These are phyloP conservation scores for Colletotrichum orchidophilum DNA, from an alignment of 2,329 filamentous ascomycete genomes.

Conservation along the genomic window DNA sequence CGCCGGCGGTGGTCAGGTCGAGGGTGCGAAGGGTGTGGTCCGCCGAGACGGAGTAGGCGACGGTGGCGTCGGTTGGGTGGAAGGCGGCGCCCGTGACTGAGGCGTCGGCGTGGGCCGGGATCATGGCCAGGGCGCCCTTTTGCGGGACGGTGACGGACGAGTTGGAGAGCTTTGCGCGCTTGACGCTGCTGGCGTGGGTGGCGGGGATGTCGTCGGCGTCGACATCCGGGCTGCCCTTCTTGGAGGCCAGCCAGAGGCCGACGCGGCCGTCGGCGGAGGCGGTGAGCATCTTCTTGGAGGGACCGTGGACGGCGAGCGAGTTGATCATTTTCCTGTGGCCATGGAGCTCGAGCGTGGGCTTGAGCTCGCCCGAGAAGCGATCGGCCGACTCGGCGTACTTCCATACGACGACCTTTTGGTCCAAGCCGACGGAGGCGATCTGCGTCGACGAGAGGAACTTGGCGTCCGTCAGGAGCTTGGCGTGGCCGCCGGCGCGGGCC, in stretches of 20 bases:
- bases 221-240: constrained; percentile 78
- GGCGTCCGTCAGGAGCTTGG: constrained; percentile 80
- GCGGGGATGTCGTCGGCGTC: constrained; percentile 75
- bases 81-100: constrained; percentile 85
- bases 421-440: constrained; percentile 84
- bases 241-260: constrained; percentile 88
- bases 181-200: constrained; percentile 65
- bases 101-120: constrained; percentile 77
- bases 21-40: constrained; percentile 93
- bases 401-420: constrained; percentile 89
- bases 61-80: constrained; percentile 83
- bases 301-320: constrained; percentile 76
- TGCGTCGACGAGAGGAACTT: constrained; percentile 83
- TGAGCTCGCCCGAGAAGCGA: constrained; percentile 69
- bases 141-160: constrained; percentile 64
- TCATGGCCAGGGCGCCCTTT: constrained; percentile 80
- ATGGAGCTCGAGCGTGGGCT: constrained; percentile 82
- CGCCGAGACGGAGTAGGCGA: constrained; percentile 90
- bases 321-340: constrained; percentile 82
- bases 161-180: constrained; percentile 75
- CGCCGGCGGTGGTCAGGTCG: constrained; percentile 82
- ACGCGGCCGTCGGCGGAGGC: constrained; percentile 85
- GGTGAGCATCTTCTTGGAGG: constrained; percentile 82
- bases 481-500: constrained; percentile 75
- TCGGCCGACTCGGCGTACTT: constrained; percentile 78